Conservation (phyloP, 73 alveolate species). For the Paramecium bursaria region DNA sequence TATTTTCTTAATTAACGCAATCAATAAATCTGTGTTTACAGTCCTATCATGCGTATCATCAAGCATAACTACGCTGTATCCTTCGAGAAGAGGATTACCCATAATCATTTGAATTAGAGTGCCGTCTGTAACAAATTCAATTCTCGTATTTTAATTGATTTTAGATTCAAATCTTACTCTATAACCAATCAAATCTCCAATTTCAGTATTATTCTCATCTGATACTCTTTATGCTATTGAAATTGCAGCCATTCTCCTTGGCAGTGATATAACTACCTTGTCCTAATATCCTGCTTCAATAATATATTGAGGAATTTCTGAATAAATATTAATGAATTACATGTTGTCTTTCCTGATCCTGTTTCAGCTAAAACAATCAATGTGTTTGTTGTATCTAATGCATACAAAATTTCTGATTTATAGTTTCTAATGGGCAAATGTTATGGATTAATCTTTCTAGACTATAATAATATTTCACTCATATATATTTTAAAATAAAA, state of each 20-base stretch:
- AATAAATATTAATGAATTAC: constrained; percentile 2
- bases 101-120: constrained; percentile 87
- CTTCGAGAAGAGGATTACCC: constrained; percentile 85
- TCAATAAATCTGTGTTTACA: constrained; percentile 87
- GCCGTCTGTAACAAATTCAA: constrained; percentile 96
- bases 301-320: constrained; percentile 88
- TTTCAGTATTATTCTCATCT: constrained; percentile 78
- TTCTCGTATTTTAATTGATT: constrained; percentile 82
- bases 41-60: constrained; percentile 96
- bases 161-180: constrained; percentile 90
- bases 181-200: constrained; percentile 94
- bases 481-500: neutral
- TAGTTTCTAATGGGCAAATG: constrained; percentile 35
- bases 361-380: constrained; percentile 92
- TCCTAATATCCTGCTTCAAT: constrained; percentile 84
- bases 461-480: constrained; percentile 5
- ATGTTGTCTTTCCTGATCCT: constrained; percentile 96
- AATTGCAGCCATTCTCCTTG: constrained; percentile 91
- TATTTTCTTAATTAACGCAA: constrained; percentile 86
- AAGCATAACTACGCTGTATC: constrained; percentile 85
- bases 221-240: constrained; percentile 91
- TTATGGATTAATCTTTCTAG: constrained; percentile 41
- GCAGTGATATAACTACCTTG: constrained; percentile 80
- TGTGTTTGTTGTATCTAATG: constrained; percentile 77
- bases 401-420: constrained; percentile 79